These are phyloP conservation scores for Eimeria nieschulzi DNA, from an alignment of 169 alveolate species.

Conservation along the genomic window DNA sequence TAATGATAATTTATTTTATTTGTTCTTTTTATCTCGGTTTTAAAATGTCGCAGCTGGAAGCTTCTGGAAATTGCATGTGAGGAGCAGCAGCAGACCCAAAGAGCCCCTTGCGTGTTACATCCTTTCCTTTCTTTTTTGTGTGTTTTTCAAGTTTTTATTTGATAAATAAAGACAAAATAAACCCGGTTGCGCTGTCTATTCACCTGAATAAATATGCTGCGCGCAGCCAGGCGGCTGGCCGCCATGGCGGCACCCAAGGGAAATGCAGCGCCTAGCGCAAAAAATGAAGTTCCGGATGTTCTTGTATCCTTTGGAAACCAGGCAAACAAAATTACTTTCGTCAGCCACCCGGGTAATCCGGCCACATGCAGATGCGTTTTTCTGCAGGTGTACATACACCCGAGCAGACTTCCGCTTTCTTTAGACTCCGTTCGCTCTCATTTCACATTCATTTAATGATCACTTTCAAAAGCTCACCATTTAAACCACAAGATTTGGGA, in stretches of 20 bases:
- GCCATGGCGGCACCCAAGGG: constrained; percentile 39
- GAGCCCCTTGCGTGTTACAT: background rate
- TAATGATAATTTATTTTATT: too few relatives aligned
- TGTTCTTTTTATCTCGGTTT: background rate
- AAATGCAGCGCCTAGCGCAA: background rate
- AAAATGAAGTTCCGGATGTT: constrained; percentile 66
- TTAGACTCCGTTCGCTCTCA: background rate
- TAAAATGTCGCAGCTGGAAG: background rate
- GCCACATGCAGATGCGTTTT: background rate
- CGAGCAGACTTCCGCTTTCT: background rate
- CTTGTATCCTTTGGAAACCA: constrained; percentile 72
- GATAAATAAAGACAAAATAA: background rate
- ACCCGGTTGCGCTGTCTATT: background rate
- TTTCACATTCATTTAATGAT: too few relatives aligned
- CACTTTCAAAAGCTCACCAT: too few relatives aligned
- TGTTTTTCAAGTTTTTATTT: too few relatives aligned
- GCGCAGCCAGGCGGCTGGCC: constrained; percentile 54
- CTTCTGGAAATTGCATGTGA: background rate
- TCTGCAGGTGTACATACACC: background rate
- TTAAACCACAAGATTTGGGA: too few relatives aligned
- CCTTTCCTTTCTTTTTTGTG: too few relatives aligned
- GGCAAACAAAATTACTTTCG: constrained; percentile 58
- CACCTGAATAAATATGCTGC: constrained; percentile 10
- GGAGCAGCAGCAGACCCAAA: background rate
- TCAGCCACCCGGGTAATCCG: constrained; percentile 75